These are phyloP conservation scores for Beauveria pseudobassiana DNA, from an alignment of 2,329 filamentous ascomycete species.

Conservation along the genomic window DNA sequence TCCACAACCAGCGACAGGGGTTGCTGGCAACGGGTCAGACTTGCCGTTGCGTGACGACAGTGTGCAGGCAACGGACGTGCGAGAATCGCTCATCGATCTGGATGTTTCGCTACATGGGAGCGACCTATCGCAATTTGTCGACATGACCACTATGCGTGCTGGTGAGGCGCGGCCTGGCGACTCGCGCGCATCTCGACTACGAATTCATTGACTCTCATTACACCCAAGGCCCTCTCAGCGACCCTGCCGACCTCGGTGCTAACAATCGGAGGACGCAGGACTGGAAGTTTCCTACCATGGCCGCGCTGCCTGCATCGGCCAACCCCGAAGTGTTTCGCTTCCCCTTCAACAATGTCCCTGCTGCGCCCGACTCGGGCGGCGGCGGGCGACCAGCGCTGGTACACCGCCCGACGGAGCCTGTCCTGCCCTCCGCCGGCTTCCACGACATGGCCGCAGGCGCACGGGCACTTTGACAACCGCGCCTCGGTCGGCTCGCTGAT, in stretches of 20 bases:
- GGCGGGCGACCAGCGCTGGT: conserved; percentile 34
- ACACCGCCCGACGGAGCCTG: conserved; percentile 45
- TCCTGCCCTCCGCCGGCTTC: conserved; percentile 32
- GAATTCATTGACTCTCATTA: conserved; percentile 37
- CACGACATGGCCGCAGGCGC: conserved; percentile 33
- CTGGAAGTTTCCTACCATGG: conserved; percentile 52
- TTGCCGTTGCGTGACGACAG: conserved; percentile 53
- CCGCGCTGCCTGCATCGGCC: conserved; percentile 41
- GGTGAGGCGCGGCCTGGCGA: conserved; percentile 33
- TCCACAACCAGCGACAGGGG: conserved; percentile 10
- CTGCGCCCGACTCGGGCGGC: conserved; percentile 13
- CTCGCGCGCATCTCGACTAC: conserved; percentile 41
- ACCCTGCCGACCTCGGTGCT: conserved; percentile 45
- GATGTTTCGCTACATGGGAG: conserved; percentile 51
- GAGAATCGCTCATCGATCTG: conserved; percentile 58
- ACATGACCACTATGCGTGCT: conserved; percentile 54
- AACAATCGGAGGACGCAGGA: conserved; percentile 45
- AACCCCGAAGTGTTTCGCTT: conserved; percentile 47
- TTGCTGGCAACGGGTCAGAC: conserved; percentile 36
- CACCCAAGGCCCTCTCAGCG: conserved; percentile 46
- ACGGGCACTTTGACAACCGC: conserved; percentile 29
- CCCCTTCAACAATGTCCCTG: conserved; percentile 30
- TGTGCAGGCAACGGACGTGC: conserved; percentile 38
- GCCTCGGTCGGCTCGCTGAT: conserved; percentile 41
- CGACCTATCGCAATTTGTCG: conserved; percentile 50